Base-by-base conservation (phyloP, 352 stramenopile genomes). In the Phytophthora aleatoria region DNA sequence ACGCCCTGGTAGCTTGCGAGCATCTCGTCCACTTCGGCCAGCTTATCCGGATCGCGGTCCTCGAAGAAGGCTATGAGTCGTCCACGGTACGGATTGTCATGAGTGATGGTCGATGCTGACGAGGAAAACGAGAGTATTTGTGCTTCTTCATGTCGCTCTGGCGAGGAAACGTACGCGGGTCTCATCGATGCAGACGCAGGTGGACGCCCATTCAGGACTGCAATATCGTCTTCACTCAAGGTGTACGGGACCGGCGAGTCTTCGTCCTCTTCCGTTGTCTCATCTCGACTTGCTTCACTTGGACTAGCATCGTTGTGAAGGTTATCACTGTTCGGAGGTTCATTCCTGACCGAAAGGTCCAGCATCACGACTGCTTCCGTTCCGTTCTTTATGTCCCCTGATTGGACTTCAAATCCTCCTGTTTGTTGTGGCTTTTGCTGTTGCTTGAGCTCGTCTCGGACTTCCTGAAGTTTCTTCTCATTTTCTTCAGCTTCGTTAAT, bases 11-110 rank as follows among this genome's bases (percentile, higher is more conserved):
- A 95, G 57, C 66, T 92, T 33, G 73, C 58, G 2, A 95, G 70
- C 84, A 93, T 93, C 5, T 84, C 71, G n/a, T 95, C 84, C 36
- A 95, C 83, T 59, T 90, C 64, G 0, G 62, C 20, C 1, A 95
- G 48, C 60, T 89, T 87, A 9, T 77, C 67, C n/a, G 81, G 82
- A 47, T 95, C 86, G 16, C 81, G 80, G 26, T 85, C 68, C 42
- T 81, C 24, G 28, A 93, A 89, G 59, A 93, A 92, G 3, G 72
- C 61, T 1, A 90, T 59, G 4, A 95, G 64, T 38, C 76, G 73
- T 47, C 72, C 62, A 16, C 81, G 75, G 48, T 85, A 83, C 31
- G 73, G 69, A 43, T 82, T 90, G 10, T 60, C 49, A 36, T 41
- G 31, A 27, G 28, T n/a, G 4, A 43, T 30, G 35, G 39, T 39